Conservation (phyloP, 345 rosid genomes). For the Luvunga scandens region DNA sequence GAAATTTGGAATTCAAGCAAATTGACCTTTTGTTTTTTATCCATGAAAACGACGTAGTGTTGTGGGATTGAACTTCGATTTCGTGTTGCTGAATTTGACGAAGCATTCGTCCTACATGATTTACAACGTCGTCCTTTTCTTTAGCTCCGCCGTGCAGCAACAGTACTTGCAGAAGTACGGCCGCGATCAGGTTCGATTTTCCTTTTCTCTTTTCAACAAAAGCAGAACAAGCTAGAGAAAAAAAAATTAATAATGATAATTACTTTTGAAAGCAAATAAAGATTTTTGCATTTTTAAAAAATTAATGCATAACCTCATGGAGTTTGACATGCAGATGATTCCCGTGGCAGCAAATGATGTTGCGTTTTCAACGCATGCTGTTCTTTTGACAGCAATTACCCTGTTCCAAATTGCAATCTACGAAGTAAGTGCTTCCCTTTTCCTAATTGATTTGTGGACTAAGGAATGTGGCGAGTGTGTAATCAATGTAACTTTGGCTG, state of each 20-base stretch:
- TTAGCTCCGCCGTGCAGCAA: constrained; percentile 65
- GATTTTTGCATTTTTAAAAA: too few species aligned
- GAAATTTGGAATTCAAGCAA: not conserved
- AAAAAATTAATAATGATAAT: too few species aligned
- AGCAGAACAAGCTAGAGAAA: too few species aligned
- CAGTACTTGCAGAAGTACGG: constrained; percentile 84
- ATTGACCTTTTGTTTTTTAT: not conserved
- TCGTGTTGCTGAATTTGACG: constrained; percentile 81
- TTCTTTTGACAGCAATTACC: constrained; percentile 60
- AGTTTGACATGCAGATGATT: constrained; percentile 58
- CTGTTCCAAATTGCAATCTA: constrained; percentile 73
- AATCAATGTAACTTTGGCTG: not conserved
- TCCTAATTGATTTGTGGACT: not conserved
- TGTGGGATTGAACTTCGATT: constrained; percentile 92
- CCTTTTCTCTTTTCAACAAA: not conserved
- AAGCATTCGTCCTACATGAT: constrained; percentile 94
- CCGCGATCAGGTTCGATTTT: constrained; percentile 32
- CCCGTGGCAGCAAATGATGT: constrained; percentile 95
- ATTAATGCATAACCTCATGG: not conserved
- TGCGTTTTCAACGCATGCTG: constrained; percentile 91
- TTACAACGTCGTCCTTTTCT: constrained; percentile 83
- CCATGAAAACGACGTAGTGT: constrained; percentile 37
- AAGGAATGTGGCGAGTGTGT: not conserved
- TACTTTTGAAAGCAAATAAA: too few species aligned
- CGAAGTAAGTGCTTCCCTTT: constrained; percentile 46